Evolutionary conservation across 345 rosid genomes (phyloP), one percentile per base, ranked within the genome.

Genomic region (Excoecaria cochinchinensis): DNA sequence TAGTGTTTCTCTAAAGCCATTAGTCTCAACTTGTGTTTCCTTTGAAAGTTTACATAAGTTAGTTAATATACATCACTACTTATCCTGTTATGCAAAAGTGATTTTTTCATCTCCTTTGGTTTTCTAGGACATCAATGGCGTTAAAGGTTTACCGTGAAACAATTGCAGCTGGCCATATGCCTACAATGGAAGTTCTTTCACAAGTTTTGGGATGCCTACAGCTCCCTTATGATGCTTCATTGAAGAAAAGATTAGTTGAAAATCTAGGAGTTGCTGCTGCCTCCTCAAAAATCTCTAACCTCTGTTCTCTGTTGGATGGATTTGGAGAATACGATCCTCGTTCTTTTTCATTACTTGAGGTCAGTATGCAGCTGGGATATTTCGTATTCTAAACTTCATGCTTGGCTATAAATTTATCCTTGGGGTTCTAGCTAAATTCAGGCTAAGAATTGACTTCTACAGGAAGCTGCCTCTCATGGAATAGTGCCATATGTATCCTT

Each of bases 311-410:
- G 70, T 83, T 95, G 4, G 99, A 95, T 76, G 97, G 97, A 77
- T 95, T 92, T 84, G 99, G 91, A 77, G 97, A 95, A 84, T 95
- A 90, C 69, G 99, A 95, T 78, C 92, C 99, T 77, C 86, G 97
- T 80, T 95, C 99, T 73, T 91, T 94, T 72, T 92, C 97, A 51
- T 71, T 92, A 71, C 91, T 92, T 73, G 96, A 90, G 98, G 98
- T 94, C 70, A 70, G 85, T 68, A 46, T 21, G 19, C 76, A 57
- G 63, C 66, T 72, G 74, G 80, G 66, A 8, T 51, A 61, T 52
- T 72, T 71, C 42, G 56, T 68, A 74, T 79, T 71, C 51, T 58
- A 58, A 22, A 10, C 19, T 65, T 61, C 12, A 46, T 14, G 24
- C 31, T 60, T 67, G 56, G 3, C 31, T 77, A 53, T 69, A 40